Evolutionary conservation across 768 basidiomycete species (phyloP).

Genomic region (Baorangia bicolor): DNA sequence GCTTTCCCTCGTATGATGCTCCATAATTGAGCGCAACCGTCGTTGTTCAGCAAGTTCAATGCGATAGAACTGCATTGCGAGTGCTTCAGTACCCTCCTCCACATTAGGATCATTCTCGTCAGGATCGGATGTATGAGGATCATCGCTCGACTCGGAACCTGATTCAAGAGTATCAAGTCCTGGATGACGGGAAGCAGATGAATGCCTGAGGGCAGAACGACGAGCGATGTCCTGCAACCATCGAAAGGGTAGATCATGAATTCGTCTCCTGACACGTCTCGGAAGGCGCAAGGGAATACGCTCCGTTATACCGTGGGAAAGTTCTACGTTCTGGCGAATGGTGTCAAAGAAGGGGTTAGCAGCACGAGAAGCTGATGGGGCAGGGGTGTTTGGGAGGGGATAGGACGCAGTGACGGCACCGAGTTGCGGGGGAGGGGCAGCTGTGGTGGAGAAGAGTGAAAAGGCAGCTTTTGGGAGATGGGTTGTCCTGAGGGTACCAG

Average conservation of each 20-base stretch:
- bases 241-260: constrained; percentile 73
- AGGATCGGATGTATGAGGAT: constrained; percentile 31
- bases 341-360: constrained; percentile 94
- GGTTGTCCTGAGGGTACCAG: constrained; percentile 47
- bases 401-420: neutral
- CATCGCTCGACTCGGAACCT: constrained; percentile 38
- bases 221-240: constrained; percentile 77
- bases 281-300: constrained; percentile 74
- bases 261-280: constrained; percentile 47
- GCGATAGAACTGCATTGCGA: constrained; percentile 92
- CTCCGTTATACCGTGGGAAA: constrained; percentile 71
- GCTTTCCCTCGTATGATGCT: constrained; percentile 76
- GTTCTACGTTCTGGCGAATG: constrained; percentile 84
- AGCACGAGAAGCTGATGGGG: constrained; percentile 27
- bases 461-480: constrained; percentile 67
- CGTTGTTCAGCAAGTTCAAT: constrained; percentile 92
- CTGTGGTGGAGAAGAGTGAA: constrained; percentile 46
- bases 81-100: constrained; percentile 71
- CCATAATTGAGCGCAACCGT: constrained; percentile 86
- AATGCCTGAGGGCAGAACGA: constrained; percentile 38
- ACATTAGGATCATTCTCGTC: constrained; percentile 40
- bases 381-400: constrained; percentile 18
- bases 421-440: constrained; percentile 16
- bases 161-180: constrained; percentile 21
- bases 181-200: constrained; percentile 11